These are phyloP conservation scores for Annulohypoxylon stygium DNA, from an alignment of 495 filamentous ascomycete species.

Conservation along the genomic window DNA sequence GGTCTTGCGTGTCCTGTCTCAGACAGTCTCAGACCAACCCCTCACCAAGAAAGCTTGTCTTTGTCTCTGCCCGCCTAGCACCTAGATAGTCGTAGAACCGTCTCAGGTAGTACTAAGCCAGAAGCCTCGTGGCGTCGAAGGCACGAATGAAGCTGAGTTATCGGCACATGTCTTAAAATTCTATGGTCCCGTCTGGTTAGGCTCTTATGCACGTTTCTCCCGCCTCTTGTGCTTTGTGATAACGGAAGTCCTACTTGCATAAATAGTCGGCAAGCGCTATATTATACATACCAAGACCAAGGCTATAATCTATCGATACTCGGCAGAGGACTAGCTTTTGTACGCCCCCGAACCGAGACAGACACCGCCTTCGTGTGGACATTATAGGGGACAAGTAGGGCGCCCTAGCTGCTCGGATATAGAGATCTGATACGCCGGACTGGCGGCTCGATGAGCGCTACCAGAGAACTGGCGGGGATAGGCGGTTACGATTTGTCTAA, in stretches of 20 bases:
- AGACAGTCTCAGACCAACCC: conserved; percentile 6
- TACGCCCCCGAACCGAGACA: conserved; percentile 1
- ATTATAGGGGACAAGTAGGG: neutral
- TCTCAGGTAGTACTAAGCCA: neutral
- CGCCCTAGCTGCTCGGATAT: neutral
- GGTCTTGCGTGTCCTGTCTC: conserved; percentile 9
- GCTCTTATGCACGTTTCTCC: conserved; percentile 8
- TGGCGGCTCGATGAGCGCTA: neutral
- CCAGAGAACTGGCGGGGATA: neutral
- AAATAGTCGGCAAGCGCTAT: neutral
- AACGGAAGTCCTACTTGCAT: neutral
- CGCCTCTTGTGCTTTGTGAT: neutral
- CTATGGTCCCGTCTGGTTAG: neutral
- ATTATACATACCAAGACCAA: neutral
- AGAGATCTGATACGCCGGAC: neutral
- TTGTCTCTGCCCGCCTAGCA: neutral
- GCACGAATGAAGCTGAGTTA: neutral
- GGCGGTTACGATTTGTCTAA: neutral
- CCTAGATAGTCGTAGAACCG: neutral
- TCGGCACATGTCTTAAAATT: conserved; percentile 5
- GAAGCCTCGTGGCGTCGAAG: conserved; percentile 13
- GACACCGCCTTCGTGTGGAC: neutral
- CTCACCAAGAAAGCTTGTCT: conserved; percentile 17
- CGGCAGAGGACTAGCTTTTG: neutral
- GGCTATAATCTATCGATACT: conserved; percentile 15